Percentiles rank a stretch among this genome's conserved stretches.
Conservation (phyloP, 352 stramenopile species). For the Phytophthora macrochlamydospora region DNA sequence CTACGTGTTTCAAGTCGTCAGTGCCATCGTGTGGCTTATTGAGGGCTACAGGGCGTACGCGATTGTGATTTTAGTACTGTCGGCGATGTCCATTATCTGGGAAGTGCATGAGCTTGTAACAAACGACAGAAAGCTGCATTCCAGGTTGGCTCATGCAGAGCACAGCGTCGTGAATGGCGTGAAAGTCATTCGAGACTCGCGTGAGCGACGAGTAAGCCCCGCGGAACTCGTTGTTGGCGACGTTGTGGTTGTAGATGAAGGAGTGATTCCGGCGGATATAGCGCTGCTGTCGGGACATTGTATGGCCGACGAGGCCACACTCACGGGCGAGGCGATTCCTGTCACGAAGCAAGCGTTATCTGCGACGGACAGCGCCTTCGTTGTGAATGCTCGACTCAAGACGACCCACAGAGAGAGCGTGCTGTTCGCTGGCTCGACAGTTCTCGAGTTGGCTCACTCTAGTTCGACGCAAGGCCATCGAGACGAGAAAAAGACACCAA, state of each 20-base stretch:
- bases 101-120: slow-evolving; percentile 69
- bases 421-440: slow-evolving; percentile 64
- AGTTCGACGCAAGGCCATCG: slow-evolving; percentile 26
- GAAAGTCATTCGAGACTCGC: slow-evolving; percentile 61
- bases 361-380: slow-evolving; percentile 1
- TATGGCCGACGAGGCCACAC: slow-evolving; percentile 71
- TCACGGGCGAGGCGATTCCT: slow-evolving; percentile 86
- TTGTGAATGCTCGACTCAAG: slow-evolving; percentile 45
- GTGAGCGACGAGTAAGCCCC: slow-evolving; percentile 44
- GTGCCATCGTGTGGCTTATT: slow-evolving; percentile 69
- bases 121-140: slow-evolving; percentile 67
- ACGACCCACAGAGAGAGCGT: slow-evolving; percentile 54
- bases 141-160: slow-evolving; percentile 55
- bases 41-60: slow-evolving; percentile 75
- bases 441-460: slow-evolving; percentile 40
- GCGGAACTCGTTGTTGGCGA: slow-evolving; percentile 68
- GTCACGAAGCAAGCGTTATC: slow-evolving; percentile 62
- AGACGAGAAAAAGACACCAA: slow-evolving; percentile 37
- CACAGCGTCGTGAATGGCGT: slow-evolving; percentile 61
- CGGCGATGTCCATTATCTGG: slow-evolving; percentile 70
- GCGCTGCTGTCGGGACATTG: slow-evolving; percentile 69
- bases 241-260: slow-evolving; percentile 69
- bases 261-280: slow-evolving; percentile 66
- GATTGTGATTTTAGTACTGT: slow-evolving; percentile 64
- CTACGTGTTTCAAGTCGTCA: slow-evolving; percentile 80